These are phyloP conservation scores for Escallonia herrerae DNA, from an alignment of 129 eudicot genomes.

Conservation along the genomic window DNA sequence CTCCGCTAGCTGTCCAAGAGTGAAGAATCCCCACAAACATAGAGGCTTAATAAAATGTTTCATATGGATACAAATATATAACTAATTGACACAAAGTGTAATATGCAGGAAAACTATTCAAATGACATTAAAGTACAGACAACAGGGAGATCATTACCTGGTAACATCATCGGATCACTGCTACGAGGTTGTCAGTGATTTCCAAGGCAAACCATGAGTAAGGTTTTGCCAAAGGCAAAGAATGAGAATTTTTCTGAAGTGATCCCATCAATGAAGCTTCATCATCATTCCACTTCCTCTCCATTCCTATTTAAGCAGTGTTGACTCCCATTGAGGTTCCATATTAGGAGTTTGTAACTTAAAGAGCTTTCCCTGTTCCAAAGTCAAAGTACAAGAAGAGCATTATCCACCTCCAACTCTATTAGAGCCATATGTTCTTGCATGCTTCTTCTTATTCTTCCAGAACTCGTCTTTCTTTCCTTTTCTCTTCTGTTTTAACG, in stretches of 20 bases:
- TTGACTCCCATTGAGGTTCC: too few relatives aligned
- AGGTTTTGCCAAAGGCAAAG: background rate
- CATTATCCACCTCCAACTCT: conserved; percentile 21
- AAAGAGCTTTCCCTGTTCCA: background rate
- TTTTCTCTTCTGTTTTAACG: conserved; percentile 65
- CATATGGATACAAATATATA: too few relatives aligned
- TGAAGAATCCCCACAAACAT: too few relatives aligned
- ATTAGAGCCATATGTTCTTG: conserved; percentile 30
- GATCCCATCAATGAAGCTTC: background rate
- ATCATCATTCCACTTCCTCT: background rate
- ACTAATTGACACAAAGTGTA: background rate
- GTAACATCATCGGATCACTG: background rate
- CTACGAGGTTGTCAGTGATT: background rate
- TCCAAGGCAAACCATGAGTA: background rate
- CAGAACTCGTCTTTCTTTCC: conserved; percentile 92
- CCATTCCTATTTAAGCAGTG: background rate
- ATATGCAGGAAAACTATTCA: background rate
- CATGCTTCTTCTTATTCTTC: conserved; percentile 62
- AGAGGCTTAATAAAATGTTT: too few relatives aligned
- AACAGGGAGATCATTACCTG: background rate
- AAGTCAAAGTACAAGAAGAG: conserved; percentile 2
- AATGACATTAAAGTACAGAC: background rate
- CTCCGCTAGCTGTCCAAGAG: too few relatives aligned
- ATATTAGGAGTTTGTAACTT: too few relatives aligned
- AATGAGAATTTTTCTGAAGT: too few relatives aligned